Evolutionary conservation across 306 rosid species (phyloP), one percentile per base, ranked within the genome.

Genomic region (Rubus parviflorus): DNA sequence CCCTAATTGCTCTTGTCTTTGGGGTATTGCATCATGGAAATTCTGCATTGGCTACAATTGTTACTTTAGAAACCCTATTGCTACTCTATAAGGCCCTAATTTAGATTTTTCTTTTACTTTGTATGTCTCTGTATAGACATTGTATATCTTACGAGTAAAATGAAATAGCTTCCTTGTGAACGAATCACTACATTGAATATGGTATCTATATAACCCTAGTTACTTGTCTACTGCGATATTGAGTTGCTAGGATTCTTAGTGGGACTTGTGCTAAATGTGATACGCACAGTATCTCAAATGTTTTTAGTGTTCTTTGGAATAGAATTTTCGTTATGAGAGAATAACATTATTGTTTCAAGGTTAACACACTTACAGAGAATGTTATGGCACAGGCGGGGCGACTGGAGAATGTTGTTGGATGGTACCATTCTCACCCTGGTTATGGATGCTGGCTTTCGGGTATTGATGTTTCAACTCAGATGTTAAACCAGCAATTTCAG

Each of bases 351-450:
- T 16, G 14, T 22, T 10, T 43, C 19, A 4, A 65, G 67, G 73
- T 25, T 73, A 2, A 35, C 67, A 19, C 8, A 19, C 72, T 82
- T 19, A 72, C n/a, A 6, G 63, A 12, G 69, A 72, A 17, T 67
- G 68, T 75, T 37, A 8, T 68, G 80, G 57, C 76, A 70, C 65
- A 96, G 99, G 97, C 90, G 3, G 99, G 99, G 7, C 82, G 98
- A 25, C 78, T 96, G 88, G 99, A 96, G 82, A 96, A 96, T 79
- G 99, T 75, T 67, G 97, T 96, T 57, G 99, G 99, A 15, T 92
- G 99, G 99, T 96, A 96, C 80, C 99, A 96, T 82, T 96, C 99
- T 79, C 99, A 96, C 51, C 99, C 99, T 62, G 98, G 97, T 37
- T 96, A 96, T 43, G 99, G 99, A 46, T 96, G 98, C 84, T 96